Base-by-base conservation (phyloP, 495 filamentous ascomycete genomes). In the Talaromyces nanjingensis region DNA sequence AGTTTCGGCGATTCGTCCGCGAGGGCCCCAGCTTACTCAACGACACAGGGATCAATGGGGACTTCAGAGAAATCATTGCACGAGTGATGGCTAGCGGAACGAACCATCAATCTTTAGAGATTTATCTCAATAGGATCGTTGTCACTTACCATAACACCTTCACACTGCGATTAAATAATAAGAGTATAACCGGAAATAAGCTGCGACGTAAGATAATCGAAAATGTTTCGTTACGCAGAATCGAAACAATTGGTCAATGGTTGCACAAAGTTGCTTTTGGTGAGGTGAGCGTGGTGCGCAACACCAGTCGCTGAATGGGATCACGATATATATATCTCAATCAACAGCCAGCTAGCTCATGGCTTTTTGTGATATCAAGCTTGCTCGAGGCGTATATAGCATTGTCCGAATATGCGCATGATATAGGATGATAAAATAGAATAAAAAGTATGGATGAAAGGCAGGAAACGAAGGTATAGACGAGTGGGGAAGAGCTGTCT, bases 11-110 rank as follows among this genome's bases (percentile, higher is more conserved):
- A 37, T 59, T 20, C 31, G 56, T 37, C 31, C 56, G 56, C 29
- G 56, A 59, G 27, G 56, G 31, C 16, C 56, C 56, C 56, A 59
- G 56, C 56, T 59, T 59, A 59, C 56, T 59, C 56, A 59, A 37
- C 27, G 56, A 59, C 31, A 18, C 56, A 12, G 56, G 31, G 27
- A 59, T 59, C 56, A 59, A 59, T 22, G 56, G 56, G 31, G 56
- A 59, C 29, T 59, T 59, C 6, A 59, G 18, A 20, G 56, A 34
- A 37, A 59, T 59, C 56, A 59, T 59, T 59, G 56, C 56, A 59
- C 31, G 31, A 33, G 31, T 59, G 27, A 59, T 59, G 31, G 56
- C 56, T 59, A 11, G 16, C 14, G 16, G 56, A 14, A 59, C 22
- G 6, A 59, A 37, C 18, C 11, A 25, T 56, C 27, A 29, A 29